These are phyloP conservation scores for Coemansia sp. DNA, from an alignment of 192 early-diverging fungal genomes.

Conservation along the genomic window DNA sequence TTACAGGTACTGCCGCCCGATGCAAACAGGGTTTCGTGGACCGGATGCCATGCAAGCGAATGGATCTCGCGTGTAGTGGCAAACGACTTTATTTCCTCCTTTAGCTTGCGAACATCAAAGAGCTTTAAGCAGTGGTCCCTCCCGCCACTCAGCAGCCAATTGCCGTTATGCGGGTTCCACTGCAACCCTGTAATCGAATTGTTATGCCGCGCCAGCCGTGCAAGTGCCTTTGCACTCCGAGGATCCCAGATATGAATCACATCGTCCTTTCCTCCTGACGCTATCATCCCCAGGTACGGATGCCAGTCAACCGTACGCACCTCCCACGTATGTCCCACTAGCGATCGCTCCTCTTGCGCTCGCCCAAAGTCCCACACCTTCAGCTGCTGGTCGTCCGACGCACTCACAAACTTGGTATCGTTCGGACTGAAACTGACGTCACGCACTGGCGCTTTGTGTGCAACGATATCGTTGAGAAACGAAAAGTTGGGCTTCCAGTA, in stretches of 20 bases:
- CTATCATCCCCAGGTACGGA: constrained; percentile 86
- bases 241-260: constrained; percentile 98
- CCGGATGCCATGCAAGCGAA: constrained; percentile 94
- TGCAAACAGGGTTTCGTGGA: constrained; percentile 85
- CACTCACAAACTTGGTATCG: constrained; percentile 91
- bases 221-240: constrained; percentile 78
- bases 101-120: constrained; percentile 93
- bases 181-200: constrained; percentile 84
- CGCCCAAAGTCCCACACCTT: constrained; percentile 97
- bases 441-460: constrained; percentile 87
- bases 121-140: constrained; percentile 90
- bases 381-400: constrained; percentile 91
- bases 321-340: constrained; percentile 94
- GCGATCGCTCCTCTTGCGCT: constrained; percentile 72
- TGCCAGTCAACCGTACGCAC: constrained; percentile 98
- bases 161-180: constrained; percentile 94
- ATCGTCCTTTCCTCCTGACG: constrained; percentile 94
- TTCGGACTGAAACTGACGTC: constrained; percentile 94
- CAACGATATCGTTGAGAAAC: constrained; percentile 84
- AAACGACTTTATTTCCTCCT: constrained; percentile 79
- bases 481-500: constrained; percentile 98
- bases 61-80: constrained; percentile 87
- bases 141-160: constrained; percentile 90
- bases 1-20: constrained; percentile 74
- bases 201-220: constrained; percentile 91